A percentile compares a stretch with the other conserved stretches of the same genome.
phyloP scores from a whole-genome alignment of 2,329 filamentous ascomycete species.

The Aspergillus sp. region DNA sequence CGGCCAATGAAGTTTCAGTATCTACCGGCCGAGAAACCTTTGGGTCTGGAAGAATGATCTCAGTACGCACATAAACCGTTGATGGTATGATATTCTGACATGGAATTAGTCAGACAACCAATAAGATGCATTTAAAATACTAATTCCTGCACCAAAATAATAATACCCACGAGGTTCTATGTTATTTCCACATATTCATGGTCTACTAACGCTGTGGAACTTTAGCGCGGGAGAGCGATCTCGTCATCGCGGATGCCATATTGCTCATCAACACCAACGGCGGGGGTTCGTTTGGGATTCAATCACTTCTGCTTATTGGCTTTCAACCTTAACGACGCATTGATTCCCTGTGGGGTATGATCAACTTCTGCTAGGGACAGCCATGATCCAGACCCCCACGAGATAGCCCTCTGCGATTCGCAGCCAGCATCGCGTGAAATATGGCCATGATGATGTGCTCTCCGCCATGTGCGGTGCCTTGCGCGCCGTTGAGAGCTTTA shows the following conservation, averaged over 20 bases:
- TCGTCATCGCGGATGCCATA: conserved; percentile 20
- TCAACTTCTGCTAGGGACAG: conserved; percentile 3
- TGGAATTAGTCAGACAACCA: no score
- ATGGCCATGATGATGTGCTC: conserved; percentile 19
- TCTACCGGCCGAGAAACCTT: not conserved
- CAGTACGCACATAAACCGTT: conserved; percentile 1
- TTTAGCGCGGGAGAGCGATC: not conserved
- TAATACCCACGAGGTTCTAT: no score
- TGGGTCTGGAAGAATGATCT: not conserved
- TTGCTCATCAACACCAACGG: conserved; percentile 21
- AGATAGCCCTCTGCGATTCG: conserved; percentile 5
- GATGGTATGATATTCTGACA: not conserved
- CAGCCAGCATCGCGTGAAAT: conserved; percentile 16
- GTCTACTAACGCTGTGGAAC: not conserved
- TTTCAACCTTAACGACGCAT: not conserved
- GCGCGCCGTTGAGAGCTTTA: conserved; percentile 1
- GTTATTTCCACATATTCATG: no score
- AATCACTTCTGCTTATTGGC: not conserved
- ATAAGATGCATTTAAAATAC: no score
- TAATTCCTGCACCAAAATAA: no score
- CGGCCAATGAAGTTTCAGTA: no score
- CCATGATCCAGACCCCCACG: conserved; percentile 8
- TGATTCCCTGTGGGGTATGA: conserved; percentile 9
- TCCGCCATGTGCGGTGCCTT: conserved; percentile 2
- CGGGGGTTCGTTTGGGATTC: not conserved